A percentile compares a stretch with the other conserved stretches of the same genome.
Conservation (phyloP, 2,329 filamentous ascomycete species). For the Fusarium phyllophilum region DNA sequence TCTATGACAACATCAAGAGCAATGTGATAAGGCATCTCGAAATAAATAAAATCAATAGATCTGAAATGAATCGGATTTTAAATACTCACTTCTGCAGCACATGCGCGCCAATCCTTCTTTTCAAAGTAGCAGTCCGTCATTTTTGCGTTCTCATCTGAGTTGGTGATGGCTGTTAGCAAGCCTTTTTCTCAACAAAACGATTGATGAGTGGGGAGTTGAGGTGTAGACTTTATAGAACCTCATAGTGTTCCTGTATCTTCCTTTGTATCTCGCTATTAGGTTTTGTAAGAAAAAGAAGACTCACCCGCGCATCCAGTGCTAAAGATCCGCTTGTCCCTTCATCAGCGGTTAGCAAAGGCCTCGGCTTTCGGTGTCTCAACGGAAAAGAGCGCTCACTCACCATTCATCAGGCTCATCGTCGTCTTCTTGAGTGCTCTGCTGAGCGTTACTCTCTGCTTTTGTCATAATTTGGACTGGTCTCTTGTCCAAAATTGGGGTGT, state of each 20-base stretch:
- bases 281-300: conserved; percentile 25
- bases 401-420: conserved; percentile 94
- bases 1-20: background rate
- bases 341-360: conserved; percentile 36
- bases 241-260: background rate
- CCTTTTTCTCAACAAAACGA: conserved; percentile 20
- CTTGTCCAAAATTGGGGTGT: conserved; percentile 39
- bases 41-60: background rate
- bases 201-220: background rate
- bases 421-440: conserved; percentile 50
- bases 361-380: conserved; percentile 35
- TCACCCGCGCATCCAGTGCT: conserved; percentile 93
- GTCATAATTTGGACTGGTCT: conserved; percentile 51
- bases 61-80: rapidly evolving
- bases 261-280: background rate
- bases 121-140: conserved; percentile 97
- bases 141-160: conserved; percentile 82
- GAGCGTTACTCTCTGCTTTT: conserved; percentile 60
- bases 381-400: conserved; percentile 61
- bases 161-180: conserved; percentile 7
- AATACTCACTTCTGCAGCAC: conserved; percentile 83
- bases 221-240: background rate
- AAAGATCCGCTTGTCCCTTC: conserved; percentile 96
- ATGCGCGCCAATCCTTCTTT: conserved; percentile 94
- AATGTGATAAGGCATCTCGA: background rate